phyloP scores from a whole-genome alignment of 2,329 filamentous ascomycete genomes.

The Proliferodiscus dingleyae region DNA sequence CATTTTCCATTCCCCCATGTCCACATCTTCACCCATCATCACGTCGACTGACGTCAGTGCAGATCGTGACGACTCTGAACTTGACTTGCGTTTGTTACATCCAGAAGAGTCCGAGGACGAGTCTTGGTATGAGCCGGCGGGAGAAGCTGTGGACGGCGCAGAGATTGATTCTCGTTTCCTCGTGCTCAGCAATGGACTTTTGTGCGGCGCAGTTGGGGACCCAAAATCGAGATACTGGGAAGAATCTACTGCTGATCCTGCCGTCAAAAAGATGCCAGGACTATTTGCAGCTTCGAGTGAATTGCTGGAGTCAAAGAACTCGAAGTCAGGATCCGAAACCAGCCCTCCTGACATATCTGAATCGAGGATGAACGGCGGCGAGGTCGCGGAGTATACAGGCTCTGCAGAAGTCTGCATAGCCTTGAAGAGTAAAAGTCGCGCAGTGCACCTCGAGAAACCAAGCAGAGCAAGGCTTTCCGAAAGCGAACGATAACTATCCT shows the following conservation, averaged over 20 bases:
- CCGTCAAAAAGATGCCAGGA: slow-evolving; percentile 29
- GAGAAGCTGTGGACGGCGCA: slow-evolving; percentile 29
- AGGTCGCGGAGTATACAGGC: slow-evolving; percentile 27
- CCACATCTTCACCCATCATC: slow-evolving; percentile 40
- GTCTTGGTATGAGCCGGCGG: slow-evolving; percentile 40
- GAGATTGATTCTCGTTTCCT: slow-evolving; percentile 19
- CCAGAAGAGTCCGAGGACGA: slow-evolving; percentile 49
- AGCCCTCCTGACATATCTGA: slow-evolving; percentile 32
- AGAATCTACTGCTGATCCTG: slow-evolving; percentile 25
- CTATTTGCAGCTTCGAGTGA: slow-evolving; percentile 27
- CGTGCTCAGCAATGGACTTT: slow-evolving; percentile 25
- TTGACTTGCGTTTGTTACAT: slow-evolving; percentile 44
- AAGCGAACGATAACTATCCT: no score
- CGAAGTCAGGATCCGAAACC: slow-evolving; percentile 33
- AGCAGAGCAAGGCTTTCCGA: background rate
- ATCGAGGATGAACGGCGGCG: slow-evolving; percentile 33
- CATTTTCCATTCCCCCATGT: slow-evolving; percentile 41
- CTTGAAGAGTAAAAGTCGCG: slow-evolving; percentile 8
- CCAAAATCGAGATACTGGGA: slow-evolving; percentile 25
- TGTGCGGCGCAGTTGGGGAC: slow-evolving; percentile 23
- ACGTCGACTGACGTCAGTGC: slow-evolving; percentile 38
- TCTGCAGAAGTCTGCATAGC: slow-evolving; percentile 27
- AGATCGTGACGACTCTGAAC: slow-evolving; percentile 43
- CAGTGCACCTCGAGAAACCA: background rate
- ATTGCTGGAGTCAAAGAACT: slow-evolving; percentile 33